These are phyloP conservation scores for Crucihimalaya himalaica DNA, from an alignment of 345 rosid species.

Conservation along the genomic window DNA sequence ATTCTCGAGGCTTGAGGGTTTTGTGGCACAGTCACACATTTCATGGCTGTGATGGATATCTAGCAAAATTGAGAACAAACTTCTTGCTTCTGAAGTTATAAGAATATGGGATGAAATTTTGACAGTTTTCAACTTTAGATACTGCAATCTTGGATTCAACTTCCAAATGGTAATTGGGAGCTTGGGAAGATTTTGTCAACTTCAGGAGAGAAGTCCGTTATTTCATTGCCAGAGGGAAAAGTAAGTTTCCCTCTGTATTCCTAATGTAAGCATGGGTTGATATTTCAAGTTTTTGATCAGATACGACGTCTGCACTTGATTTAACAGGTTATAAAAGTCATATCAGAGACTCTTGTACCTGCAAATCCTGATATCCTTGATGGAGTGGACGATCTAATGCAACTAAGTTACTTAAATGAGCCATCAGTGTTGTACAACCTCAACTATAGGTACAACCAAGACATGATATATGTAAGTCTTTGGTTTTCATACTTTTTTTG, in stretches of 20 bases:
- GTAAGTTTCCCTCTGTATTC: slow-evolving; percentile 49
- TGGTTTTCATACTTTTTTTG: slow-evolving; percentile 15
- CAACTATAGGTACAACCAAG: slow-evolving; percentile 80
- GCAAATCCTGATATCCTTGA: slow-evolving; percentile 99
- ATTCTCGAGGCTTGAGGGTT: not conserved
- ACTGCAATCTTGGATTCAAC: slow-evolving; percentile 87
- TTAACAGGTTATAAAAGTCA: slow-evolving; percentile 64
- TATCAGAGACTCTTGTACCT: slow-evolving; percentile 69
- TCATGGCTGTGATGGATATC: not conserved
- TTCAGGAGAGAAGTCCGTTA: slow-evolving; percentile 65
- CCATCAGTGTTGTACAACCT: slow-evolving; percentile 94
- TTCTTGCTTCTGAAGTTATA: not conserved
- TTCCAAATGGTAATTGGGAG: slow-evolving; percentile 85
- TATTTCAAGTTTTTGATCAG: slow-evolving; percentile 25
- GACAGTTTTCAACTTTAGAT: slow-evolving; percentile 55
- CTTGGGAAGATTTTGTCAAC: slow-evolving; percentile 71
- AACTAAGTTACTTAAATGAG: slow-evolving; percentile 95
- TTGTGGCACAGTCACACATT: not conserved
- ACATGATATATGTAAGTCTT: slow-evolving; percentile 89
- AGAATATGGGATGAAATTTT: slow-evolving; percentile 8
- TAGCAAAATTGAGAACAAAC: not conserved
- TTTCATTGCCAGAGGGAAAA: slow-evolving; percentile 75
- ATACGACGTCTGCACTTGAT: slow-evolving; percentile 9
- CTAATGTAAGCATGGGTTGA: slow-evolving; percentile 17
- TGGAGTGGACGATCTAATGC: slow-evolving; percentile 98